These are phyloP conservation scores for Debaryomyces sp. DNA, from an alignment of 1,139 yeast genomes.

Conservation along the genomic window DNA sequence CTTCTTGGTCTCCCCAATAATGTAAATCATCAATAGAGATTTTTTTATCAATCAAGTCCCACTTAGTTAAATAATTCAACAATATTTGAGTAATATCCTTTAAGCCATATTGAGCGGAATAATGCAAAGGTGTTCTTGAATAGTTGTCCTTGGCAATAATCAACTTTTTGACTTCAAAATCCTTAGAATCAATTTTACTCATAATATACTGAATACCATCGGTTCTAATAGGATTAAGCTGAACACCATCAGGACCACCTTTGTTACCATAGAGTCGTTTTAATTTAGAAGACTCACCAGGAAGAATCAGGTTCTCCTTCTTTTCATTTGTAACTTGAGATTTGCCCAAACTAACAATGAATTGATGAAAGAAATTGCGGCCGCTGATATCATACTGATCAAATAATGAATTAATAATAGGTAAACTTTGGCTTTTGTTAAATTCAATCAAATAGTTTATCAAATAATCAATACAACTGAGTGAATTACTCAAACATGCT, in stretches of 20 bases:
- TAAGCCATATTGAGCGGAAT: constrained; percentile 86
- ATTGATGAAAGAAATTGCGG: constrained; percentile 83
- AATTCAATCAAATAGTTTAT: constrained; percentile 30
- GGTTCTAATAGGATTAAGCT: constrained; percentile 22
- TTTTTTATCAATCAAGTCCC: constrained; percentile 37
- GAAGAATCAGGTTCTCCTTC: constrained; percentile 22
- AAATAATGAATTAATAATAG: constrained; percentile 29
- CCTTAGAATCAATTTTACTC: constrained; percentile 25
- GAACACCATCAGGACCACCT: constrained; percentile 66
- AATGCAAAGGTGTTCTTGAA: constrained; percentile 84
- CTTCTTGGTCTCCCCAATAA: constrained; percentile 84
- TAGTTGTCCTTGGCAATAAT: constrained; percentile 73
- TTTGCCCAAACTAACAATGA: constrained; percentile 76
- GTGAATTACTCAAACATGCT: constrained; percentile 56
- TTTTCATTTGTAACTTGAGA: constrained; percentile 31
- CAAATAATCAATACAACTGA: constrained; percentile 58
- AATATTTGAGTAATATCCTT: constrained; percentile 62
- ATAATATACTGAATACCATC: constrained; percentile 50
- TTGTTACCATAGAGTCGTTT: constrained; percentile 33
- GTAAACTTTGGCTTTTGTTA: constrained; percentile 17
- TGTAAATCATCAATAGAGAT: constrained; percentile 60
- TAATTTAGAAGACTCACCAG: constrained; percentile 40
- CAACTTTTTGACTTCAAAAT: constrained; percentile 45
- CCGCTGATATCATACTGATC: constrained; percentile 80
- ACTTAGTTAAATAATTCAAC: constrained; percentile 42